A percentile compares a stretch with the other conserved stretches of the same genome.
These are phyloP conservation scores for Nothophoma quercina DNA, from an alignment of 2,329 filamentous ascomycete genomes.

Conservation along the genomic window DNA sequence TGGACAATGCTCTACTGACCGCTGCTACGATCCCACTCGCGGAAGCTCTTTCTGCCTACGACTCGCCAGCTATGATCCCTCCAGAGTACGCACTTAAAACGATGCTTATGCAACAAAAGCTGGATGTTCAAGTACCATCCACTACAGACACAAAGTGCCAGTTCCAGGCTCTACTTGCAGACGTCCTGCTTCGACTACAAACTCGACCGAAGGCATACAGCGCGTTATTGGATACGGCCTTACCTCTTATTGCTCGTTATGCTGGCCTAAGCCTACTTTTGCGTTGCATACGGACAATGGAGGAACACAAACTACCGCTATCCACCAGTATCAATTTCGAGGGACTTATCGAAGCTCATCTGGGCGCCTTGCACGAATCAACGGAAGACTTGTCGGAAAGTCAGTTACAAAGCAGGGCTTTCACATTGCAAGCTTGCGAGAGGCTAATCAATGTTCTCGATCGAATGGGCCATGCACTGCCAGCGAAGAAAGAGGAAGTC, in stretches of 20 bases:
- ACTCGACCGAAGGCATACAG: conserved; percentile 21
- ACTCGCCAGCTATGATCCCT: not conserved
- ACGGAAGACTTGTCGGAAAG: not conserved
- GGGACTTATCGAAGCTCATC: not conserved
- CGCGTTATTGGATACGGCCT: conserved; percentile 21
- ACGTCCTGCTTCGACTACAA: conserved; percentile 21
- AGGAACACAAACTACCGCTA: conserved; percentile 10
- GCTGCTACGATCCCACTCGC: conserved; percentile 1
- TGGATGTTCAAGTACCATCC: not conserved
- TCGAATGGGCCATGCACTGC: conserved; percentile 6
- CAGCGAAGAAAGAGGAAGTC: conserved; percentile 7
- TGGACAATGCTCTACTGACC: not conserved
- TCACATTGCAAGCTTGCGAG: conserved; percentile 12
- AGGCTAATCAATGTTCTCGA: conserved; percentile 14
- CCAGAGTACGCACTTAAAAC: conserved; percentile 1
- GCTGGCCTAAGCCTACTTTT: conserved; percentile 15
- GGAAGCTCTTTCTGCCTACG: not conserved
- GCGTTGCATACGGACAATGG: conserved; percentile 21
- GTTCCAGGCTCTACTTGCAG: conserved; percentile 12
- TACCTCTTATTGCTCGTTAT: conserved; percentile 21
- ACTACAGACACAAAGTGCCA: not conserved
- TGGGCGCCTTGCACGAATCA: not conserved
- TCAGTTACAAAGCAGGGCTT: not conserved
- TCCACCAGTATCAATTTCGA: conserved; percentile 3
- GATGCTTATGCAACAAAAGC: conserved; percentile 5